A percentile compares a stretch with the other conserved stretches of the same genome.
phyloP scores from a whole-genome alignment of 768 basidiomycete genomes.

The Rhizopogon vinicolor region DNA sequence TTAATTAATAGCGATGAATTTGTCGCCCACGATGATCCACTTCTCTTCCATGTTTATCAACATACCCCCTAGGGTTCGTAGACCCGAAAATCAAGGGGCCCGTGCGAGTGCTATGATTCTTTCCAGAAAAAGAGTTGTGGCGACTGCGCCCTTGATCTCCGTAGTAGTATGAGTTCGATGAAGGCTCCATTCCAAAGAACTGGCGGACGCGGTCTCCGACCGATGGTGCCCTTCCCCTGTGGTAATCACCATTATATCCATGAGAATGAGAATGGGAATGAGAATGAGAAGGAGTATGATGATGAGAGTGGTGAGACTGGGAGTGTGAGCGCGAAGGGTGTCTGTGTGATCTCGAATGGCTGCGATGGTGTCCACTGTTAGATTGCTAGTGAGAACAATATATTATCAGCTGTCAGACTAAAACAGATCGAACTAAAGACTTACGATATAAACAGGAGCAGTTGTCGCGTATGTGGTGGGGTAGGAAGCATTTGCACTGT shows the following conservation, averaged over 20 bases:
- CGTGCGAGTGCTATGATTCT: conserved; percentile 11
- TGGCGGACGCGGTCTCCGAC: conserved; percentile 34
- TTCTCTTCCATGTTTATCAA: conserved; percentile 23
- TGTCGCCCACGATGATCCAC: conserved; percentile 18
- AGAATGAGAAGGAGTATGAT: not conserved
- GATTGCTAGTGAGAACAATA: conserved; percentile 11
- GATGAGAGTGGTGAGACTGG: not conserved
- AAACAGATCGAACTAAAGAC: conserved; percentile 1
- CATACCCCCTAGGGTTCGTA: conserved; percentile 11
- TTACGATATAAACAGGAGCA: conserved; percentile 7
- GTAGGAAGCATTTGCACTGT: not conserved
- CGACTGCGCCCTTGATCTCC: conserved; percentile 15
- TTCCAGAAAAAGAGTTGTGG: conserved; percentile 19
- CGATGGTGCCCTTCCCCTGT: conserved; percentile 14
- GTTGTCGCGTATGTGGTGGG: conserved; percentile 8
- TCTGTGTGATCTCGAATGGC: conserved; percentile 14
- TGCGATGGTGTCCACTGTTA: conserved; percentile 13
- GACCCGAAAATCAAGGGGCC: conserved; percentile 19
- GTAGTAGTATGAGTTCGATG: conserved; percentile 7
- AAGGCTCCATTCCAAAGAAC: conserved; percentile 29
- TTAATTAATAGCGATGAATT: not conserved
- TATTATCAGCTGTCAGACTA: not conserved
- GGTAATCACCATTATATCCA: not conserved
- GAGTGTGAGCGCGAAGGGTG: conserved; percentile 3
- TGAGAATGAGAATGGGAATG: conserved; percentile 10